phyloP scores from a whole-genome alignment of 2,329 filamentous ascomycete species.

The Penicillium nordicum region DNA sequence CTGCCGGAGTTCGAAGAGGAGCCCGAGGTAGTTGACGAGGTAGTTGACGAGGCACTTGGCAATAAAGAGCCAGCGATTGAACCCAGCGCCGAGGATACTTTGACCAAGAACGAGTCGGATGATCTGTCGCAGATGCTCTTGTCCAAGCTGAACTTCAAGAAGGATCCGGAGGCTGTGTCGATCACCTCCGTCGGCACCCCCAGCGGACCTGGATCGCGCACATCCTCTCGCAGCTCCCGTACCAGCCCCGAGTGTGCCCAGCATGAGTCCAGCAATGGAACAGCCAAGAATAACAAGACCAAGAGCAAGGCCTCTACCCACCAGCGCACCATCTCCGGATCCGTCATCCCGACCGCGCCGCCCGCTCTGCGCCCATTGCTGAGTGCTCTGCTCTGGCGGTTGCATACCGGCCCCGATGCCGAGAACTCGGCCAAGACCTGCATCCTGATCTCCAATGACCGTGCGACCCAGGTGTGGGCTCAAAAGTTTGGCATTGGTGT shows the following conservation, averaged over 20 bases:
- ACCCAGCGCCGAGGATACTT: constrained; percentile 16
- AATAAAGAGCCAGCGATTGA: constrained; percentile 19
- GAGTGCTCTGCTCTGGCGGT: constrained; percentile 46
- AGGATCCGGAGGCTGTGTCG: constrained; percentile 39
- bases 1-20: constrained; percentile 45
- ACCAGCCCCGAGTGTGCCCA: constrained; percentile 45
- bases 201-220: constrained; percentile 43
- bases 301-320: constrained; percentile 25
- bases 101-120: constrained; percentile 24
- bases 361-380: constrained; percentile 41
- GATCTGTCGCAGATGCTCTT: constrained; percentile 48
- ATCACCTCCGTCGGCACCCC: constrained; percentile 42
- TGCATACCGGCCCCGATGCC: constrained; percentile 37
- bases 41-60: constrained; percentile 15
- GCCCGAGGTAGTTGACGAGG: constrained; percentile 28
- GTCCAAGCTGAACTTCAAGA: constrained; percentile 48
- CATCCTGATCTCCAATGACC: constrained; percentile 46
- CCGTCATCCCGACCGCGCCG: constrained; percentile 39
- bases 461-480: constrained; percentile 43
- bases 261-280: constrained; percentile 22
- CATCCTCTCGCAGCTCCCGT: constrained; percentile 45
- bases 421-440: constrained; percentile 35
- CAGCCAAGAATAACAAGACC: constrained; percentile 21
- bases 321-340: constrained; percentile 33
- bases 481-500: constrained; percentile 48